A percentile compares a stretch with the other conserved stretches of the same genome.
Evolutionary conservation across 169 alveolate species (phyloP).

Genomic region (Cryptosporidium muris): DNA sequence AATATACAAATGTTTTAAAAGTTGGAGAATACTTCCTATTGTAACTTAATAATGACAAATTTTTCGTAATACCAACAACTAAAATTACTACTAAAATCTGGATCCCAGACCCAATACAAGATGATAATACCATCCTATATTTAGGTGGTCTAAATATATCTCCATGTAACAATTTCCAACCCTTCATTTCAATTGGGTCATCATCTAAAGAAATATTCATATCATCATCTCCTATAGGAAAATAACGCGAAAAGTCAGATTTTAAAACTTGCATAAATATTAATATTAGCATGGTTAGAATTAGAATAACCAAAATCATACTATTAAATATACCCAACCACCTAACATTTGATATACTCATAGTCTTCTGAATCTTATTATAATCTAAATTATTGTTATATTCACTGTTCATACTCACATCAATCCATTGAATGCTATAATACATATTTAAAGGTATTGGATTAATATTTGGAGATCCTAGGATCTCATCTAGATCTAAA

Average conservation of each 20-base stretch:
- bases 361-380: background rate
- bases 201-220: constrained; percentile 58
- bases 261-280: constrained; percentile 60
- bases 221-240: constrained; percentile 68
- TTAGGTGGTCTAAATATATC: constrained; percentile 68
- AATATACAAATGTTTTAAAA: constrained; percentile 16
- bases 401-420: background rate
- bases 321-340: constrained; percentile 70
- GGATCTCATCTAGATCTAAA: constrained; percentile 17
- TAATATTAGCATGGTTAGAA: constrained; percentile 39
- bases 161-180: constrained; percentile 66
- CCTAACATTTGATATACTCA: constrained; percentile 34
- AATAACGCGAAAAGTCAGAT: constrained; percentile 61
- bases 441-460: constrained; percentile 16
- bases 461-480: background rate
- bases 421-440: constrained; percentile 59
- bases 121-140: constrained; percentile 61
- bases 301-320: constrained; percentile 12
- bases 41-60: constrained; percentile 51
- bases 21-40: constrained; percentile 21
- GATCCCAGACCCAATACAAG: constrained; percentile 59
- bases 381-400: background rate
- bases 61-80: constrained; percentile 40
- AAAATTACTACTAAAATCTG: constrained; percentile 51
- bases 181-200: constrained; percentile 69